Percentiles rank a stretch among this genome's conserved stretches.
phyloP scores from a whole-genome alignment of 2,329 filamentous ascomycete species.

The Herpotrichia juniperi region DNA sequence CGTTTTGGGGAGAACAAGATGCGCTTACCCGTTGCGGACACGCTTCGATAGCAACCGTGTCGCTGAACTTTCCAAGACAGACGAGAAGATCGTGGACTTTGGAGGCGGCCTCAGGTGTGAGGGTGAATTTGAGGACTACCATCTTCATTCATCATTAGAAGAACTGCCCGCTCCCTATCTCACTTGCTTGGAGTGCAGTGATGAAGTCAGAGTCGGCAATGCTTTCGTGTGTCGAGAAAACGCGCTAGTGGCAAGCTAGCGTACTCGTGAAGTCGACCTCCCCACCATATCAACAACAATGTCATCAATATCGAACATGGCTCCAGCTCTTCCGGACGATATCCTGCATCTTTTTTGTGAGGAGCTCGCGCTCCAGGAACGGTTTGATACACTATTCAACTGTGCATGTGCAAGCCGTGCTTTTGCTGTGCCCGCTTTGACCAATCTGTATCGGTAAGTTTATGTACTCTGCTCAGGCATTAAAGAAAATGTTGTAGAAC shows the following conservation, averaged over 20 bases:
- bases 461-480: not conserved
- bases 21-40: constrained; percentile 66
- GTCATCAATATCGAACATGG: constrained; percentile 24
- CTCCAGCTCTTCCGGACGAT: constrained; percentile 58
- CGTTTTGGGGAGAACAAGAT: not conserved
- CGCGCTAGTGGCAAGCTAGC: constrained; percentile 4
- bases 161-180: constrained; percentile 4
- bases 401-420: constrained; percentile 62
- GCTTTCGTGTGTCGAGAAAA: constrained; percentile 8
- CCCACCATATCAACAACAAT: constrained; percentile 13
- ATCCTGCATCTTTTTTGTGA: constrained; percentile 66
- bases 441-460: constrained; percentile 66
- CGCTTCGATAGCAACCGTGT: constrained; percentile 77
- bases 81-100: constrained; percentile 74
- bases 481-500: constrained; percentile 4
- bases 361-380: constrained; percentile 61
- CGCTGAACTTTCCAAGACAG: constrained; percentile 80
- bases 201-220: constrained; percentile 6
- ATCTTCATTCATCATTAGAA: constrained; percentile 32
- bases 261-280: not conserved
- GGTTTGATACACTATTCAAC: constrained; percentile 66
- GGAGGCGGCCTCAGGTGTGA: constrained; percentile 74
- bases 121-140: constrained; percentile 69
- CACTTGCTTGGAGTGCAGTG: not conserved
- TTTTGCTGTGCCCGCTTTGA: constrained; percentile 65